Conservation (phyloP, 345 rosid species). For the Firmiana major region DNA sequence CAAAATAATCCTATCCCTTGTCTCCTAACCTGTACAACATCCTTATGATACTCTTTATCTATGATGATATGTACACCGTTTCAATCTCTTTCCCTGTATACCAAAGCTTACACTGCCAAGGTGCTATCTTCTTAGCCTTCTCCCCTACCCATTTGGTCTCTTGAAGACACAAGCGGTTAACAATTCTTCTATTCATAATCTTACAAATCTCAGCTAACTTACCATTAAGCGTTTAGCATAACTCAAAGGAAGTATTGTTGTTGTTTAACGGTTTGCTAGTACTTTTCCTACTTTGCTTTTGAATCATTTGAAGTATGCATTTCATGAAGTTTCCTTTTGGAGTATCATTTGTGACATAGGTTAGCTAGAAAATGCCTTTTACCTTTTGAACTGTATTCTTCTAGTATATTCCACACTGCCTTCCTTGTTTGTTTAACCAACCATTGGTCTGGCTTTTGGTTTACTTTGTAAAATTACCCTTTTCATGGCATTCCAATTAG, state of each 20-base stretch:
- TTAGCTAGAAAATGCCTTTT: background rate
- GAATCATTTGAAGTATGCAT: background rate
- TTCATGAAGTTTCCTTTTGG: background rate
- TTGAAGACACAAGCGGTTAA: no score
- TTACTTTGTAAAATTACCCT: background rate
- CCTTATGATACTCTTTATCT: no score
- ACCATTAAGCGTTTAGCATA: no score
- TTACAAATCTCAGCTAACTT: no score
- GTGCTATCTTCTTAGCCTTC: no score
- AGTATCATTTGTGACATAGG: background rate
- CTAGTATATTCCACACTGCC: background rate
- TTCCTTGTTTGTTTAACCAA: background rate
- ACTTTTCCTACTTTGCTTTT: background rate
- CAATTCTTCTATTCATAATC: no score
- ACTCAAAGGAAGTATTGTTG: background rate
- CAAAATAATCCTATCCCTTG: no score
- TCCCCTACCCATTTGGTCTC: no score
- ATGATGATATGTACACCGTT: no score
- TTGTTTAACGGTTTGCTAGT: background rate
- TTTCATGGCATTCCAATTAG: background rate
- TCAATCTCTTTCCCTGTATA: no score
- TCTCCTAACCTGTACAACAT: no score
- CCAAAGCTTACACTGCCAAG: no score
- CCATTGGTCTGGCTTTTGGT: background rate
- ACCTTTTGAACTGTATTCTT: background rate